Base-by-base conservation (phyloP, 805 yeast genomes). In the Metschnikowia drakensbergensis region DNA sequence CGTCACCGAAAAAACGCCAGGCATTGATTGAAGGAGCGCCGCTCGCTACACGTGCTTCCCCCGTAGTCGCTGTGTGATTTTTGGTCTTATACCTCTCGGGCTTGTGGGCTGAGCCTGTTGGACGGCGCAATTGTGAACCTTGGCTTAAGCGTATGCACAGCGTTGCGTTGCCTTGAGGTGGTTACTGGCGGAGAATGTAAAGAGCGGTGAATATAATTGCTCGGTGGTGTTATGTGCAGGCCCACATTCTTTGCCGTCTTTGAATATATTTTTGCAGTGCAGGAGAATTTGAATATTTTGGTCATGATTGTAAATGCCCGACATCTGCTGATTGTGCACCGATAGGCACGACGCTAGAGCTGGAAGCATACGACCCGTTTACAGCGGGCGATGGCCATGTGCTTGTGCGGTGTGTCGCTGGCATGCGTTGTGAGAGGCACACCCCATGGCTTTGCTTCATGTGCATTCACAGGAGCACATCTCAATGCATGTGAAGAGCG, bases 111-210 rank as follows among this genome's bases (percentile, higher is more conserved):
- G 22, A n/a, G 10, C n/a, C 9, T 13, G 32, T 10, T 13, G 41
- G 25, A 28, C 10, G 32, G 32, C 41, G 41, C 41, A 37, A 22
- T 9, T 27, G 4, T 5, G 29, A 30, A 40, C 28, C 22, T 32
- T 25, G 7, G 43, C 8, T 29, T 39, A 33, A 23, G 35, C 43
- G 35, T 23, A 40, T 40, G 43, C 36, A 36, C 43, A 30, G 7
- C 43, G 36, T 40, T 40, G 43, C 43, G 29, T 40, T 37, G 7
- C 32, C 32, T 17, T 27, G 25, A 13, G 13, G 4, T 17, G 33
- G 29, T 39, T 9, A 11, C 28, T 28, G 34, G 42, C 27, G 26
- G 25, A 32, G 43, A 30, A 23, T 31, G 43, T 30, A 39, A 17
- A 17, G 22, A 30, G 36, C 36, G 29, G 29, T 23, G 29, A 13